These are phyloP conservation scores for Elsinoe batatas DNA, from an alignment of 2,329 filamentous ascomycete species.

Conservation along the genomic window DNA sequence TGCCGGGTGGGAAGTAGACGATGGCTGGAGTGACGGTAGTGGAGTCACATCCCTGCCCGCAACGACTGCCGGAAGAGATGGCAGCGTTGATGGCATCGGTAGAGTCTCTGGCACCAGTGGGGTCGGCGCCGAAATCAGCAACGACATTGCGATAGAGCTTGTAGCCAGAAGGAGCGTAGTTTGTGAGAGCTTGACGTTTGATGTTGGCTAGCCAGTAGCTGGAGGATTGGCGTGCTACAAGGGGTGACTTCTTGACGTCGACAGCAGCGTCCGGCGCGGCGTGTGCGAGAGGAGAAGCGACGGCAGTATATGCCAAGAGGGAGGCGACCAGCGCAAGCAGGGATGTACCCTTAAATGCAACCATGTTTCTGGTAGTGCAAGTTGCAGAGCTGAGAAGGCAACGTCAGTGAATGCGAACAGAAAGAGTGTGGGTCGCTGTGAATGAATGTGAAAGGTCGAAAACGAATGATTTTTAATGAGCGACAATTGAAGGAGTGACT, in stretches of 20 bases:
- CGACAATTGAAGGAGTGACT: conserved; percentile 6
- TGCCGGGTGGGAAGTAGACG: conserved; percentile 85
- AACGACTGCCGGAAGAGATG: conserved; percentile 67
- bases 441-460: background rate
- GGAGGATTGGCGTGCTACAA: conserved; percentile 23
- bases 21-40: conserved; percentile 74
- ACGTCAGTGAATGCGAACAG: background rate
- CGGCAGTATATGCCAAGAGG: conserved; percentile 7
- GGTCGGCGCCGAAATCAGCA: conserved; percentile 34
- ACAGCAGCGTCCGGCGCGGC: conserved; percentile 11
- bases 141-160: conserved; percentile 47
- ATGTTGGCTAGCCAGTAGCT: conserved; percentile 66
- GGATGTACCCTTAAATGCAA: conserved; percentile 8
- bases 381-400: background rate
- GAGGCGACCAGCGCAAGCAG: conserved; percentile 1
- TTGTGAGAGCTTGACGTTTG: conserved; percentile 56
- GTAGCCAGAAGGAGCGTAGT: conserved; percentile 55
- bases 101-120: conserved; percentile 65
- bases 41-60: conserved; percentile 72
- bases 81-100: conserved; percentile 80
- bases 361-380: background rate
- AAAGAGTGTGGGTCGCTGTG: background rate
- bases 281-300: conserved; percentile 6
- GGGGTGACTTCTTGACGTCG: background rate
- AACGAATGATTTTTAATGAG: conserved; percentile 4